These are phyloP conservation scores for Cladobotryum mycophilum DNA, from an alignment of 2,329 filamentous ascomycete genomes.

Conservation along the genomic window DNA sequence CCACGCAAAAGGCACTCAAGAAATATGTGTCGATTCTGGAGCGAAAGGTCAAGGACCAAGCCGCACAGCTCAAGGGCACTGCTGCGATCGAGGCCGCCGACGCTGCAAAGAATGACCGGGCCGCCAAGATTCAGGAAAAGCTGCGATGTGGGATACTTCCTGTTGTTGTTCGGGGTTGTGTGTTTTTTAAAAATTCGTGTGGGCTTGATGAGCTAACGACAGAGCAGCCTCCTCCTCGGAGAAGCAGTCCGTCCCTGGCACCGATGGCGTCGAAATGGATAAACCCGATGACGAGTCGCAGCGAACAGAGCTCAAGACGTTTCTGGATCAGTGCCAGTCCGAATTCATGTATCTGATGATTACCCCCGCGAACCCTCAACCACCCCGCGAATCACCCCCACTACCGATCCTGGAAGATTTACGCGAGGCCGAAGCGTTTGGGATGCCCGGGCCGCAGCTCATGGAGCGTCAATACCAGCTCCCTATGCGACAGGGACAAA, in stretches of 20 bases:
- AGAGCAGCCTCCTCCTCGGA: conserved; percentile 26
- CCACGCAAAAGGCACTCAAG: conserved; percentile 80
- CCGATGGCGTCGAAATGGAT: conserved; percentile 42
- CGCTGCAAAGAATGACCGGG: conserved; percentile 46
- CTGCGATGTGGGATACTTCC: conserved; percentile 40
- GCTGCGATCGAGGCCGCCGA: conserved; percentile 31
- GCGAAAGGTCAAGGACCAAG: conserved; percentile 77
- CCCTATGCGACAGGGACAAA: conserved; percentile 42
- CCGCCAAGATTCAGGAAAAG: conserved; percentile 50
- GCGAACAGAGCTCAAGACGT: conserved; percentile 50
- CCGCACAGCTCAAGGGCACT: conserved; percentile 57
- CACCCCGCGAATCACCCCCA: conserved; percentile 56
- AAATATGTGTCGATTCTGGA: conserved; percentile 89
- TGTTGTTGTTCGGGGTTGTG: conserved; percentile 1
- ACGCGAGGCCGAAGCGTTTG: conserved; percentile 48
- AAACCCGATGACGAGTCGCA: conserved; percentile 45
- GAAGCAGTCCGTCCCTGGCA: conserved; percentile 36
- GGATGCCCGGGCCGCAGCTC: conserved; percentile 37
- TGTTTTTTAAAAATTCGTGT: background rate
- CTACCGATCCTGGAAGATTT: conserved; percentile 54
- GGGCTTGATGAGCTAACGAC: conserved; percentile 9
- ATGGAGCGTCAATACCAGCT: conserved; percentile 35
- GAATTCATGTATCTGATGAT: conserved; percentile 65
- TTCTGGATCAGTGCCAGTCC: conserved; percentile 58
- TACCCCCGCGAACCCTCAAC: conserved; percentile 58